phyloP scores from a whole-genome alignment of 257 asterid genomes.

The Coffea canephora region DNA sequence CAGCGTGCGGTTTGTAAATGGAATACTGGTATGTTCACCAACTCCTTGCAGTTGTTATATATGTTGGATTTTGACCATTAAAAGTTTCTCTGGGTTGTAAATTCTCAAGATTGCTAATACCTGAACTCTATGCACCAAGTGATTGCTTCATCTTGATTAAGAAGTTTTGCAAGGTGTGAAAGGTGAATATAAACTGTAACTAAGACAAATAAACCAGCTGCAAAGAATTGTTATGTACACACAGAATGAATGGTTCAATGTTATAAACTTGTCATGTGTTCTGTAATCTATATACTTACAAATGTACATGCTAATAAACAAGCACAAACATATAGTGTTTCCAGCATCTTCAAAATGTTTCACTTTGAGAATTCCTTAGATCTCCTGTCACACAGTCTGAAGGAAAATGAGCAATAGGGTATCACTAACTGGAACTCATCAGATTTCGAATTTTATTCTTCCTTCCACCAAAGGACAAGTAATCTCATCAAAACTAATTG shows the following conservation, averaged over 20 bases:
- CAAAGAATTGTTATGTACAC: no score
- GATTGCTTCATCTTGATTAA: background rate
- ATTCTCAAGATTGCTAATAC: no score
- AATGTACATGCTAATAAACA: no score
- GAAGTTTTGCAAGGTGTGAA: background rate
- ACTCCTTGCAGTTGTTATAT: background rate
- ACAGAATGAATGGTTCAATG: no score
- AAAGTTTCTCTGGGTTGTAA: background rate
- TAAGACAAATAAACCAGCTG: no score
- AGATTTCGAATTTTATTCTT: no score
- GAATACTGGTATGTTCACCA: conserved; percentile 52
- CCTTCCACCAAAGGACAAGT: background rate
- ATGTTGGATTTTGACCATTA: background rate
- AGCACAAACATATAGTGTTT: background rate
- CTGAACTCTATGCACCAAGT: background rate
- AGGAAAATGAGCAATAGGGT: background rate
- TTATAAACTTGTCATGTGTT: no score
- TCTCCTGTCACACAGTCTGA: background rate
- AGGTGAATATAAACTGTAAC: background rate
- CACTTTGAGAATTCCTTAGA: background rate
- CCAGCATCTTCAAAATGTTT: background rate
- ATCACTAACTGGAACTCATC: background rate
- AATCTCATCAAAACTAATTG: background rate
- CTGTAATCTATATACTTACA: no score
- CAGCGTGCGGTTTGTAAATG: conserved; percentile 65